These are phyloP conservation scores for Zostera marina DNA, from an alignment of 116 monocot species.

Conservation along the genomic window DNA sequence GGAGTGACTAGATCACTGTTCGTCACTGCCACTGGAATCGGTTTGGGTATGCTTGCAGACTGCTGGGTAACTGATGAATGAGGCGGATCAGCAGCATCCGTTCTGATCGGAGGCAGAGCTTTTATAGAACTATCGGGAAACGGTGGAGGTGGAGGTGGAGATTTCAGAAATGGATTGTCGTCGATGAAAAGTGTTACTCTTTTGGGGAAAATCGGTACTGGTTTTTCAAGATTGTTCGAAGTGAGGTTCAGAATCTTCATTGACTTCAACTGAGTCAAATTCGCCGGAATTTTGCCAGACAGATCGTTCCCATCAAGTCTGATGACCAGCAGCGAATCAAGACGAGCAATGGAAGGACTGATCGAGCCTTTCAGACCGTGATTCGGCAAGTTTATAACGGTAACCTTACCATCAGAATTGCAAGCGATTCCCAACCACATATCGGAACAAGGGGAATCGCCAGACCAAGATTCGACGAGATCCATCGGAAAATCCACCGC, in stretches of 20 bases:
- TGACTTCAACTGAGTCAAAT: slow-evolving; percentile 28
- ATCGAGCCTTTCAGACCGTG: slow-evolving; percentile 45
- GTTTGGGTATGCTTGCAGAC: too few relatives aligned
- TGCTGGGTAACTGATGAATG: too few relatives aligned
- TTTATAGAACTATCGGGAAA: neutral
- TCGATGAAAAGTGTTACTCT: slow-evolving; percentile 22
- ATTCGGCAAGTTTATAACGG: slow-evolving; percentile 36
- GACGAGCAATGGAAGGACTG: slow-evolving; percentile 38
- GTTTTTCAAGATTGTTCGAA: slow-evolving; percentile 50
- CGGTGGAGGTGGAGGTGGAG: slow-evolving; percentile 11
- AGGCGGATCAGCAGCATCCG: neutral
- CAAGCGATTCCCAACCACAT: slow-evolving; percentile 54
- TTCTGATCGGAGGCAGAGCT: neutral
- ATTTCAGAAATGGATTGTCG: slow-evolving; percentile 32
- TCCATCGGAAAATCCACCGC: slow-evolving; percentile 35
- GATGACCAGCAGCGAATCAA: slow-evolving; percentile 24
- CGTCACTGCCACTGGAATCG: too few relatives aligned
- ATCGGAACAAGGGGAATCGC: slow-evolving; percentile 50
- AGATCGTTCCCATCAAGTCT: slow-evolving; percentile 49
- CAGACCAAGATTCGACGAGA: slow-evolving; percentile 42
- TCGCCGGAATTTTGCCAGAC: slow-evolving; percentile 37
- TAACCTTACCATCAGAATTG: slow-evolving; percentile 16
- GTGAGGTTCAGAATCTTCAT: slow-evolving; percentile 43
- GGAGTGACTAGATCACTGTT: too few relatives aligned
- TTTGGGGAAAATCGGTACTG: slow-evolving; percentile 38